Evolutionary conservation across 1,139 yeast species (phyloP).

Genomic region (Pichia sp.): DNA sequence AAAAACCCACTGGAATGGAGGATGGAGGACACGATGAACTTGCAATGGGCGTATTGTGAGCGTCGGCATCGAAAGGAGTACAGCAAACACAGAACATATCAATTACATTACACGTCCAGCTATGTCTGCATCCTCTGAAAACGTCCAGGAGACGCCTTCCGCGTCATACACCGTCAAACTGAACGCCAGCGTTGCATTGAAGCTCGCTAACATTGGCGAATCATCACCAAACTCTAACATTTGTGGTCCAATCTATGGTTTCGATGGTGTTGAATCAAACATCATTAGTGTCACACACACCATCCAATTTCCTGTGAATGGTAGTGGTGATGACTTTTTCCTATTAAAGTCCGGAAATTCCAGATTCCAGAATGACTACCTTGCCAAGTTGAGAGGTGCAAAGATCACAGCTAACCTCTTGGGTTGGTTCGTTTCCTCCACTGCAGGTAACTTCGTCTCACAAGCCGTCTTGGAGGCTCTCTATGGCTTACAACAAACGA

Average conservation of each 20-base stretch:
- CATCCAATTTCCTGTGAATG: constrained; percentile 31
- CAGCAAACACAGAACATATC: too few relatives aligned
- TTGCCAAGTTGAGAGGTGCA: constrained; percentile 53
- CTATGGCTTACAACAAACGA: constrained; percentile 52
- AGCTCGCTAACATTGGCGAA: constrained; percentile 66
- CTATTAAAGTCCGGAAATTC: constrained; percentile 50
- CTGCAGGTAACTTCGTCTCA: constrained; percentile 63
- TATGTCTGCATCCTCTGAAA: too few relatives aligned
- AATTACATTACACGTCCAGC: too few relatives aligned
- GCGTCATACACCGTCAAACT: constrained; percentile 30
- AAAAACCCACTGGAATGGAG: too few relatives aligned
- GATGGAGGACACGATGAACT: too few relatives aligned
- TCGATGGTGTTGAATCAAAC: constrained; percentile 48
- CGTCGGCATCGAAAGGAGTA: too few relatives aligned
- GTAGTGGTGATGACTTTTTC: constrained; percentile 43
- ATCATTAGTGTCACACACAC: constrained; percentile 51
- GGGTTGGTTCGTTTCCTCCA: constrained; percentile 78
- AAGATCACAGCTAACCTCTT: constrained; percentile 67
- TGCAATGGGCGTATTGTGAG: too few relatives aligned
- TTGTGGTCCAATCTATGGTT: constrained; percentile 74
- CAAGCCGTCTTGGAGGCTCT: constrained; percentile 61
- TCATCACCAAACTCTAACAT: constrained; percentile 61
- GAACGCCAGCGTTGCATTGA: constrained; percentile 58
- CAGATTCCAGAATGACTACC: constrained; percentile 65
- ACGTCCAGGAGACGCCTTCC: too few relatives aligned